phyloP scores from a whole-genome alignment of 2,329 filamentous ascomycete genomes.

The Scorias spongiosa region DNA sequence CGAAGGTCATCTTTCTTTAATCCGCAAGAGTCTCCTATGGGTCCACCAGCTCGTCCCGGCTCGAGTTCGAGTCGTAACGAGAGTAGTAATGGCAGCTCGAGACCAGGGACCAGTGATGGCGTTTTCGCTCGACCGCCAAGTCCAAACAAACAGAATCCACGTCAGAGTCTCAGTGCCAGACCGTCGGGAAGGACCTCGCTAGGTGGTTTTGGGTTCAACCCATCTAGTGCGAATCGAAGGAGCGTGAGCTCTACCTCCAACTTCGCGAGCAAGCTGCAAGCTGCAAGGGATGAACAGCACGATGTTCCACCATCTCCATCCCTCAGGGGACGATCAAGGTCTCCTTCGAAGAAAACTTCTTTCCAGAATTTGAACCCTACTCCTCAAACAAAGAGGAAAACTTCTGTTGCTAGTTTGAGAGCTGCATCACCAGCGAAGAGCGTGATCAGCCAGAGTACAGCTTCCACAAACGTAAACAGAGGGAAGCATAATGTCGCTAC shows the following conservation, averaged over 20 bases:
- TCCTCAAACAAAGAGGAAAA: neutral
- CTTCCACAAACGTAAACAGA: neutral
- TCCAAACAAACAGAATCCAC: constrained; percentile 19
- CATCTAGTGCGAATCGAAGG: constrained; percentile 7
- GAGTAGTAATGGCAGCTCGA: constrained; percentile 26
- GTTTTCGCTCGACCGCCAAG: constrained; percentile 18
- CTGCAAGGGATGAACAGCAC: constrained; percentile 2
- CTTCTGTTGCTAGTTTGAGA: neutral
- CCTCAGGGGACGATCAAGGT: neutral
- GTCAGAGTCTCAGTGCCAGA: constrained; percentile 14
- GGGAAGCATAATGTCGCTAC: neutral
- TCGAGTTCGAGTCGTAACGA: constrained; percentile 41
- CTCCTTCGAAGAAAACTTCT: neutral
- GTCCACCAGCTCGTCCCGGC: constrained; percentile 47
- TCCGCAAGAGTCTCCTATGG: constrained; percentile 39
- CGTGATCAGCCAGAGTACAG: neutral
- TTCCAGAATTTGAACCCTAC: neutral
- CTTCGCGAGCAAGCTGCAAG: constrained; percentile 11
- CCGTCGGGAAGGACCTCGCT: constrained; percentile 13
- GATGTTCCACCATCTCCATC: constrained; percentile 3
- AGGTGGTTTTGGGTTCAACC: constrained; percentile 11
- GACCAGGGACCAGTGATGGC: constrained; percentile 33
- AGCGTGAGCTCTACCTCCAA: constrained; percentile 14
- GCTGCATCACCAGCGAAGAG: neutral
- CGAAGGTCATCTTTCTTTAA: constrained; percentile 61